Percentiles rank a stretch among this genome's conserved stretches.
Evolutionary conservation across 805 yeast genomes (phyloP).

Genomic region (Millerozyma miso): DNA sequence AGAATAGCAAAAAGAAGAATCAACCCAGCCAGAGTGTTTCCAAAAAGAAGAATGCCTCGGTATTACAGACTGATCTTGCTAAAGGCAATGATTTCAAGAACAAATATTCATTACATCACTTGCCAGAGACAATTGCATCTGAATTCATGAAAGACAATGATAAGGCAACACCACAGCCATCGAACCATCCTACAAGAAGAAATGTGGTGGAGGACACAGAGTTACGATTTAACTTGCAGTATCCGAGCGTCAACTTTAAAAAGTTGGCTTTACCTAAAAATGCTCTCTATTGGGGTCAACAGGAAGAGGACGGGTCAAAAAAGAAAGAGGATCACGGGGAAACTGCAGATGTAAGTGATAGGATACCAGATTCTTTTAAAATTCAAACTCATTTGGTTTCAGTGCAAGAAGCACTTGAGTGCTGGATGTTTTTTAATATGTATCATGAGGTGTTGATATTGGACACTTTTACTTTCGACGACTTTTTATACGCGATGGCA

Average conservation of each 20-base stretch:
- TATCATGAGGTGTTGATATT: conserved; percentile 60
- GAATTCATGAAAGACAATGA: conserved; percentile 14
- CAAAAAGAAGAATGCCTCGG: conserved; percentile 4
- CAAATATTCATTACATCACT: conserved; percentile 28
- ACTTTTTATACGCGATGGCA: conserved; percentile 55
- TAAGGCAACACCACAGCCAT: conserved; percentile 4
- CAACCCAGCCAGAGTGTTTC: neutral
- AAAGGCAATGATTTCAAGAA: conserved; percentile 6
- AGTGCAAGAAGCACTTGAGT: conserved; percentile 51
- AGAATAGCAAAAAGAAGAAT: neutral
- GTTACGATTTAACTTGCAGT: conserved; percentile 29
- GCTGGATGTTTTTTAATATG: conserved; percentile 73
- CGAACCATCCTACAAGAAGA: conserved; percentile 26
- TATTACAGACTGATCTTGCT: neutral
- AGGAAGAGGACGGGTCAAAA: conserved; percentile 5
- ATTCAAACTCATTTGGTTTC: conserved; percentile 8
- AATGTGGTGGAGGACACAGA: conserved; percentile 26
- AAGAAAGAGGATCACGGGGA: conserved; percentile 1
- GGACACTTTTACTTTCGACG: conserved; percentile 80
- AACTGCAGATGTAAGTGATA: neutral
- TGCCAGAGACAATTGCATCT: conserved; percentile 20
- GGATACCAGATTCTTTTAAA: neutral
- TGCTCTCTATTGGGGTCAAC: conserved; percentile 12
- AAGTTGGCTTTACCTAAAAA: conserved; percentile 22
- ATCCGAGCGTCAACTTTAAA: conserved; percentile 20